A percentile compares a stretch with the other conserved stretches of the same genome.
Conservation (phyloP, 495 filamentous ascomycete genomes). For the Friedmanniomyces endolithicus region DNA sequence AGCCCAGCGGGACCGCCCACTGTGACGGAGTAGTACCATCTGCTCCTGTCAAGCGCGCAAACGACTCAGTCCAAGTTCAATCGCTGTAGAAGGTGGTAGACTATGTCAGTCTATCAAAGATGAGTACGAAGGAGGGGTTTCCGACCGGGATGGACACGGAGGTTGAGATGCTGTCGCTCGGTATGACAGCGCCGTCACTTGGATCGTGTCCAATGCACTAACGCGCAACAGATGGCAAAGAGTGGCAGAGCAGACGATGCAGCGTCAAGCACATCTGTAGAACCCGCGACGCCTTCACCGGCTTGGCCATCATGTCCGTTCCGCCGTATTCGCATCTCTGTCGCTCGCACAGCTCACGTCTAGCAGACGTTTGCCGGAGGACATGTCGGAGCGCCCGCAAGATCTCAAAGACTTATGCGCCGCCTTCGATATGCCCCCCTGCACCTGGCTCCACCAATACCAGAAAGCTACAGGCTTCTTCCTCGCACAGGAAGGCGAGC, state of each 20-base stretch:
- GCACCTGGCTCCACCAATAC: background rate
- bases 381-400: background rate
- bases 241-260: background rate
- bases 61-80: no score
- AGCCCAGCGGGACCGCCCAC: no score
- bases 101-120: background rate
- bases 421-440: background rate
- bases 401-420: background rate
- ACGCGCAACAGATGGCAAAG: background rate
- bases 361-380: background rate
- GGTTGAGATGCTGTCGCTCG: background rate
- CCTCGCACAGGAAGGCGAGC: background rate
- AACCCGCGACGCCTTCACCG: background rate
- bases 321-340: background rate
- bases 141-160: background rate
- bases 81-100: no score
- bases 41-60: no score
- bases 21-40: no score
- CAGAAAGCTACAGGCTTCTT: background rate
- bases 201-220: background rate
- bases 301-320: background rate
- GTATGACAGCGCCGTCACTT: background rate
- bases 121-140: background rate
- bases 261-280: background rate
- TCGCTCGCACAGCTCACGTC: background rate